These are phyloP conservation scores for Suillus hirtellus DNA, from an alignment of 768 basidiomycete genomes.

Conservation along the genomic window DNA sequence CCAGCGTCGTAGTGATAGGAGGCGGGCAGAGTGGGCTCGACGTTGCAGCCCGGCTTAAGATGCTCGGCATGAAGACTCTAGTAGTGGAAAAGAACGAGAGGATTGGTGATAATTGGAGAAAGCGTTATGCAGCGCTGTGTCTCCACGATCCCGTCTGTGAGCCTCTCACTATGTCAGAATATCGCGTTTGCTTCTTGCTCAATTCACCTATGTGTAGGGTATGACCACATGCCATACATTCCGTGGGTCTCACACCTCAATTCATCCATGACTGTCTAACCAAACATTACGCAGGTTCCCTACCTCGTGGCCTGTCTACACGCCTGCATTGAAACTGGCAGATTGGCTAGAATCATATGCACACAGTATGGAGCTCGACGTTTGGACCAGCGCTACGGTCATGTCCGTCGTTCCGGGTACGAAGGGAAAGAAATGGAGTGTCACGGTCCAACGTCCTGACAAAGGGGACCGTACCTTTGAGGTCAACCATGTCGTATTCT, in stretches of 20 bases:
- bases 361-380: slow-evolving; percentile 57
- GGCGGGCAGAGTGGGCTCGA: slow-evolving; percentile 57
- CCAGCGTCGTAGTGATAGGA: slow-evolving; percentile 52
- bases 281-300: slow-evolving; percentile 45
- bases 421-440: slow-evolving; percentile 43
- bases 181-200: background rate
- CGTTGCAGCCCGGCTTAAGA: slow-evolving; percentile 54
- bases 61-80: slow-evolving; percentile 22
- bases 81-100: slow-evolving; percentile 28
- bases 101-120: slow-evolving; percentile 34
- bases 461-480: slow-evolving; percentile 40
- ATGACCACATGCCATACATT: slow-evolving; percentile 53
- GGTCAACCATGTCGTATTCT: slow-evolving; percentile 51
- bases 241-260: slow-evolving; percentile 39
- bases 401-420: slow-evolving; percentile 29
- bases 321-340: slow-evolving; percentile 57
- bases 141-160: slow-evolving; percentile 35
- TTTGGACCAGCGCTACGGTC: slow-evolving; percentile 55
- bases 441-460: slow-evolving; percentile 38
- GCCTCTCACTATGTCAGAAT: slow-evolving; percentile 7
- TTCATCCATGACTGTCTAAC: background rate
- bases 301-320: slow-evolving; percentile 56
- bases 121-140: slow-evolving; percentile 50
- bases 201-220: slow-evolving; percentile 31
- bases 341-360: slow-evolving; percentile 71